Conservation (phyloP, 2,329 filamentous ascomycete species). For the Paecilomyces formosus region DNA sequence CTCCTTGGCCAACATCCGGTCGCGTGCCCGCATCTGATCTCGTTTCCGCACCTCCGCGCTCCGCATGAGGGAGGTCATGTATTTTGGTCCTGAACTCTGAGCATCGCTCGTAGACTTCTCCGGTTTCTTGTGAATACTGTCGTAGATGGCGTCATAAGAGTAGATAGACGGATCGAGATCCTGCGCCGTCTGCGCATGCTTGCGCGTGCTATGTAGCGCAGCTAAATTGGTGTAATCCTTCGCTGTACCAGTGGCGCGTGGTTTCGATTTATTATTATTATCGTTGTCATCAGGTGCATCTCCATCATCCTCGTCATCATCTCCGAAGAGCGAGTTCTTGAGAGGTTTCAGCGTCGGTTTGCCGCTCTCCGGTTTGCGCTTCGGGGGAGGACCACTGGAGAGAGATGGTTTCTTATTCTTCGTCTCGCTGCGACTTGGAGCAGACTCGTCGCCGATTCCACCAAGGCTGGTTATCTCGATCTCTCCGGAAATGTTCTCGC, state of each 20-base stretch:
- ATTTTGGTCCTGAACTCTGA: constrained; percentile 41
- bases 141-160: constrained; percentile 44
- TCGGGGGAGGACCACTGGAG: constrained; percentile 16
- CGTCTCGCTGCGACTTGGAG: constrained; percentile 10
- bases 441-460: constrained; percentile 21
- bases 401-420: background rate
- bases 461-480: constrained; percentile 33
- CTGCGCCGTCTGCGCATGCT: constrained; percentile 37
- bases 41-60: constrained; percentile 57
- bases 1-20: constrained; percentile 54
- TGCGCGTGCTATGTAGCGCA: constrained; percentile 36
- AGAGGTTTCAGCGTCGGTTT: constrained; percentile 25
- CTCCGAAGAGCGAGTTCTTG: constrained; percentile 28
- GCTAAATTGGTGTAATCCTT: constrained; percentile 39
- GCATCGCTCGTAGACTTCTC: constrained; percentile 14
- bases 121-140: constrained; percentile 37
- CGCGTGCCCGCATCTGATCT: constrained; percentile 54
- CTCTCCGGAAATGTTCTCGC: constrained; percentile 9
- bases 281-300: constrained; percentile 8
- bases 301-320: constrained; percentile 28
- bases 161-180: constrained; percentile 41
- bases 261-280: constrained; percentile 1
- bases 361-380: constrained; percentile 25
- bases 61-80: constrained; percentile 53
- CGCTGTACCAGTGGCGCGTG: constrained; percentile 6